A percentile compares a stretch with the other conserved stretches of the same genome.
Conservation (phyloP, 2,329 filamentous ascomycete species). For the Dothidotthia symphoricarpi region DNA sequence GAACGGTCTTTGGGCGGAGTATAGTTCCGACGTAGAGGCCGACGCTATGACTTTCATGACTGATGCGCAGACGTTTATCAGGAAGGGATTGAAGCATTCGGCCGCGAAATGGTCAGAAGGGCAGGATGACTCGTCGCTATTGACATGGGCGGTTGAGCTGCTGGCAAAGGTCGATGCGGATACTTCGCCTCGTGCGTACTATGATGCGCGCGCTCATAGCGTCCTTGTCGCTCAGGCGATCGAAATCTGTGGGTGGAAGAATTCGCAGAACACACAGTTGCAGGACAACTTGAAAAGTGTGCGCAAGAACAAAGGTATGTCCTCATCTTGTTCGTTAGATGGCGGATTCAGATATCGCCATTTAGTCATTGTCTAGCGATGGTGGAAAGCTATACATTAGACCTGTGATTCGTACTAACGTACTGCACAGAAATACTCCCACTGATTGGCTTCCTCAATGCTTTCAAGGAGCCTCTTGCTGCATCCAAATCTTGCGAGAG, state of each 20-base stretch:
- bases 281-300: slow-evolving; percentile 39
- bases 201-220: slow-evolving; percentile 43
- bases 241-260: slow-evolving; percentile 44
- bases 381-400: no score
- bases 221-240: slow-evolving; percentile 41
- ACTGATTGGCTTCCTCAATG: slow-evolving; percentile 50
- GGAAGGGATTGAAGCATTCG: slow-evolving; percentile 40
- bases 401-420: neutral
- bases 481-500: slow-evolving; percentile 50
- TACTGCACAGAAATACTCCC: slow-evolving; percentile 44
- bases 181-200: slow-evolving; percentile 40
- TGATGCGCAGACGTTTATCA: slow-evolving; percentile 51
- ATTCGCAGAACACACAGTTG: slow-evolving; percentile 33
- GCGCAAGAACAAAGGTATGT: slow-evolving; percentile 20
- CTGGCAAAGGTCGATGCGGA: slow-evolving; percentile 24
- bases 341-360: no score
- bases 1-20: slow-evolving; percentile 54
- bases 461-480: slow-evolving; percentile 51
- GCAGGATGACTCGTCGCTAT: slow-evolving; percentile 18
- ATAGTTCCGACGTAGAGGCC: slow-evolving; percentile 50
- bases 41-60: slow-evolving; percentile 55
- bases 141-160: slow-evolving; percentile 24
- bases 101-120: slow-evolving; percentile 13
- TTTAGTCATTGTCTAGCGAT: no score
- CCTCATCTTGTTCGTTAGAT: no score